Base-by-base conservation (phyloP, 2,329 filamentous ascomycete species). In the Dryadomyces sulphureus region DNA sequence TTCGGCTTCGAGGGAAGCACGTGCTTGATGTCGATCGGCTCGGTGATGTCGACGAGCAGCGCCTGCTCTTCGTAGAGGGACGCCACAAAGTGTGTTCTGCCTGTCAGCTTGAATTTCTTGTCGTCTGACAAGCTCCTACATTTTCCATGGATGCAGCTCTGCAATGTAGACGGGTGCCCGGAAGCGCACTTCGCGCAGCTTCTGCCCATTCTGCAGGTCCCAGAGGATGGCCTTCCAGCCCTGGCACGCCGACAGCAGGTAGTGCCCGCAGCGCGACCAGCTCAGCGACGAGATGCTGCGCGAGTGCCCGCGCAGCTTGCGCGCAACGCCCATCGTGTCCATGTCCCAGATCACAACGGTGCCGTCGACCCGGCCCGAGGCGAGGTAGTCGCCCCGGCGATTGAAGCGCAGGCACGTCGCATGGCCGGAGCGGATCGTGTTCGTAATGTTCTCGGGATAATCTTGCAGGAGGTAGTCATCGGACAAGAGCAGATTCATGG, bases 141-240 rank as follows among this genome's bases (percentile, higher is more conserved):
- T 84, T 53, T 94, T 87, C 65, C 78, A 82, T 4, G 92, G 90
- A 62, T 98, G 87, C 47, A 98, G 70, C 65, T 98, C 92, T 4
- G 90, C 93, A 55, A 93, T 94, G 65, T 95, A 98, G 30, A 94
- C 85, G 1, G 90, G 88, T 3, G 89, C 87, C 53, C 90, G 81
- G 58, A 98, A 94, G 53, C 88, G 84, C 55, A 95, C 83, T 54
- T 86, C 89, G 53, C 89, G 81, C 56, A 89, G 69, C 49, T 84
- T 70, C 58, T 82, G 72, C 41, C 76, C 72, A 49, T 77, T 69
- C 45, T 74, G 74, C 48, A 98, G 69, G 62, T 98, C 92, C 92
- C 92, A 98, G 1, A 98, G 72, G 43, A 94, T 88, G 52, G 84
- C 89, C 64, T 93, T 94, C 85, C 90, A 96, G 57, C 94, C 92